A percentile compares a stretch with the other conserved stretches of the same genome.
Evolutionary conservation across 495 filamentous ascomycete genomes (phyloP).

Genomic region (Neurospora africana): DNA sequence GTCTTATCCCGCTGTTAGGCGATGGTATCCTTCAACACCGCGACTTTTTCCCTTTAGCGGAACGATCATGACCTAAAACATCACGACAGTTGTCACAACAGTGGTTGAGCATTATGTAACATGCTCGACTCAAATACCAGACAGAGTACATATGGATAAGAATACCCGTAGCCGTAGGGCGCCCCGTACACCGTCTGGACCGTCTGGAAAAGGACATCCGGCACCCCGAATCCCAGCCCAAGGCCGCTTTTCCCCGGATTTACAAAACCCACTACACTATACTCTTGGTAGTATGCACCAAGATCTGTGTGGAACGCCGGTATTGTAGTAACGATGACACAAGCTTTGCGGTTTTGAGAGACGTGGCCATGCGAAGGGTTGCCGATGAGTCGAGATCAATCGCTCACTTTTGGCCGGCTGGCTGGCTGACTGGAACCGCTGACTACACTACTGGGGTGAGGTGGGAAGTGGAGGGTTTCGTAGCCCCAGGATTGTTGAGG

Average conservation of each 20-base stretch:
- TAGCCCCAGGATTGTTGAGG: background rate
- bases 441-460: background rate
- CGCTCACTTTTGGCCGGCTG: background rate
- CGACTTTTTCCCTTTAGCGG: background rate
- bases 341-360: background rate
- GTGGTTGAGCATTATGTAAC: background rate
- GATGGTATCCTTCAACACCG: background rate
- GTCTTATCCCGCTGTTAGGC: background rate
- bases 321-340: background rate
- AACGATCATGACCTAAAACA: background rate
- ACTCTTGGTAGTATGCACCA: background rate
- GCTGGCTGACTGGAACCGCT: background rate
- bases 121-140: background rate
- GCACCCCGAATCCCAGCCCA: too few relatives aligned
- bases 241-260: background rate
- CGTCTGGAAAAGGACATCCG: background rate
- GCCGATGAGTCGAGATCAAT: background rate
- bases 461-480: background rate
- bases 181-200: background rate
- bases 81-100: background rate
- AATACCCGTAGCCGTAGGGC: background rate
- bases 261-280: background rate
- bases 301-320: background rate
- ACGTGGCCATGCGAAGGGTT: background rate
- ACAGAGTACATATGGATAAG: background rate